phyloP scores from a whole-genome alignment of 768 basidiomycete genomes.

The Boletus sensibilis region DNA sequence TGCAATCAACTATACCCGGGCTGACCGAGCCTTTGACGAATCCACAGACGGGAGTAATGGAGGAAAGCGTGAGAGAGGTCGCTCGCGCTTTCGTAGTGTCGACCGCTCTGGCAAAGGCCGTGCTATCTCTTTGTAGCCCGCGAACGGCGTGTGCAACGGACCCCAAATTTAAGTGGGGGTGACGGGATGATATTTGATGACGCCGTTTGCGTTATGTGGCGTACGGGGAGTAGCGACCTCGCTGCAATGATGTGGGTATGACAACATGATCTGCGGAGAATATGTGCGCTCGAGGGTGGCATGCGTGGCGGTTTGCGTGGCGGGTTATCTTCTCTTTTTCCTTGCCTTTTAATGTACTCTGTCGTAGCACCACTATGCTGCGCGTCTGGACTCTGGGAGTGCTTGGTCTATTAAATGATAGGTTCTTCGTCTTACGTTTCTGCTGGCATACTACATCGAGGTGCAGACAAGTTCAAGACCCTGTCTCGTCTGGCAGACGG shows the following conservation, averaged over 20 bases:
- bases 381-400: constrained; percentile 16
- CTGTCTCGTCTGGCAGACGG: constrained; percentile 6
- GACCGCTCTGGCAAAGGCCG: constrained; percentile 69
- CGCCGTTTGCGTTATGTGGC: constrained; percentile 33
- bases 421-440: constrained; percentile 19
- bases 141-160: constrained; percentile 27
- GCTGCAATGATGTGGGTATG: constrained; percentile 33
- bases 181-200: constrained; percentile 28
- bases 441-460: constrained; percentile 10
- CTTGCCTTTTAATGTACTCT: constrained; percentile 16
- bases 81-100: constrained; percentile 59
- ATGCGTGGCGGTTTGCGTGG: constrained; percentile 2
- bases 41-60: constrained; percentile 51
- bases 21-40: constrained; percentile 68
- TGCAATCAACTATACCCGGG: constrained; percentile 70
- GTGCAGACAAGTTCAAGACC: not conserved
- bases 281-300: constrained; percentile 20
- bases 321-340: constrained; percentile 8
- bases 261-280: constrained; percentile 31
- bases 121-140: constrained; percentile 76
- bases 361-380: constrained; percentile 11
- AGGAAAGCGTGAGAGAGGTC: constrained; percentile 56
- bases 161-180: constrained; percentile 23
- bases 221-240: constrained; percentile 27
- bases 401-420: constrained; percentile 19